phyloP scores from a whole-genome alignment of 768 basidiomycete genomes.

The Mycena polygramma region DNA sequence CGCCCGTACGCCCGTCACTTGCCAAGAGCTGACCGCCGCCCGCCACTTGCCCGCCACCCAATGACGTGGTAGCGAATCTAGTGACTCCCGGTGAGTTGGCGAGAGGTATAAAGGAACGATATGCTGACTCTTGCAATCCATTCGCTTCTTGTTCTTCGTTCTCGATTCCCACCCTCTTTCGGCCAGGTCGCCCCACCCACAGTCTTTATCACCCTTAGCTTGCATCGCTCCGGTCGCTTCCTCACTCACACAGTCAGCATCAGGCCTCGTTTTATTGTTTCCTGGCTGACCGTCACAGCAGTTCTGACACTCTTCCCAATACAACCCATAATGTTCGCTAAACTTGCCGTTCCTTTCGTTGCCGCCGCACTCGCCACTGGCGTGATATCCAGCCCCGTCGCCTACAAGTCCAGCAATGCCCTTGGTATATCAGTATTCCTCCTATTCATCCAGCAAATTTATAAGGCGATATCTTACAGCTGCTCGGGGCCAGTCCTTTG shows the following conservation, averaged over 20 bases:
- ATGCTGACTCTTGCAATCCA: not conserved
- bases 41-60: too few species aligned
- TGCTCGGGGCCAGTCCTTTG: conserved; percentile 44
- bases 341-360: conserved; percentile 27
- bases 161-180: conserved; percentile 1
- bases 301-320: not conserved
- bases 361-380: conserved; percentile 22
- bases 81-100: not conserved
- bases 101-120: not conserved
- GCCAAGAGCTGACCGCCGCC: not conserved
- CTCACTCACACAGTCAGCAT: not conserved
- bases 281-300: not conserved
- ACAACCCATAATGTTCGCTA: conserved; percentile 28
- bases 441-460: too few species aligned
- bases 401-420: conserved; percentile 12
- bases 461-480: not conserved
- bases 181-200: conserved; percentile 24
- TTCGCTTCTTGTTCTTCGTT: conserved; percentile 9
- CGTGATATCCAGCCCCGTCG: conserved; percentile 18
- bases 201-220: conserved; percentile 1
- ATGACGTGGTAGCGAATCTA: not conserved
- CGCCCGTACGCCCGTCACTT: conserved; percentile 3
- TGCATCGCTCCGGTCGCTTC: conserved; percentile 7
- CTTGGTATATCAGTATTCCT: not conserved
- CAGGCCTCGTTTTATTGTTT: not conserved